Base-by-base conservation (phyloP, 148 eudicot genomes). In the Rhododendron mucronatum region DNA sequence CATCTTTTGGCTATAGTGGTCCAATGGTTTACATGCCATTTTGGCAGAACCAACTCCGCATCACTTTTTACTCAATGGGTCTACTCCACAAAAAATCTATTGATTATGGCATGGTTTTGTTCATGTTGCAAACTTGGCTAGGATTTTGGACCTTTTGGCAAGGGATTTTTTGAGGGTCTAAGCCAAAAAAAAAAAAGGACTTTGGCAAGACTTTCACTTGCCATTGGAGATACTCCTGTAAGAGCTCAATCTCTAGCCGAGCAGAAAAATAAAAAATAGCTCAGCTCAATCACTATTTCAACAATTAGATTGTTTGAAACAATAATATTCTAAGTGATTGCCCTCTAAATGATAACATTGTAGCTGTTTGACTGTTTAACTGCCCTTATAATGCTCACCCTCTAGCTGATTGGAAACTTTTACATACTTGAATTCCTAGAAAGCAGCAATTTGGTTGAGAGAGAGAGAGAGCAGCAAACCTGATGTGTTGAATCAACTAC, bases 401-500 rank as follows among this genome's bases (percentile, higher is more conserved):
- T 71, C 39, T 71, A 30, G 76, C 39, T 71, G 16, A 28, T 28
- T 3, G 75, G 75, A 69, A 26, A 69, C 37, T 12, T 65, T 69
- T 28, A 69, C 35, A 69, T 10, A 26, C 35, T 69, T 69, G 20
- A 71, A 71, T 28, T 28, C 75, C 30, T 3, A 26, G 75, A 28
- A 12, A 16, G 18, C 37, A 69, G 28, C 39, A 69, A 69, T 69
- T 69, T 69, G 18, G 73, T 9, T 69, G 39, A 69, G 20, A 71
- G 75, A 28, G 75, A 28, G 75, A 69, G 63, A 55, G 28, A 65
- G 71, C 13, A 26, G 83, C 91, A 90, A 78, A 95, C 99, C 98
- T 95, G 99, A 86, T 97, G 99, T 44, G 95, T 91, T 20, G 98
- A 97, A 90, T 97, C 99, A 50, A 96, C 97, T 33, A 96, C 98